phyloP scores from a whole-genome alignment of 2,329 filamentous ascomycete species.

The Daldinia eschscholtzii region DNA sequence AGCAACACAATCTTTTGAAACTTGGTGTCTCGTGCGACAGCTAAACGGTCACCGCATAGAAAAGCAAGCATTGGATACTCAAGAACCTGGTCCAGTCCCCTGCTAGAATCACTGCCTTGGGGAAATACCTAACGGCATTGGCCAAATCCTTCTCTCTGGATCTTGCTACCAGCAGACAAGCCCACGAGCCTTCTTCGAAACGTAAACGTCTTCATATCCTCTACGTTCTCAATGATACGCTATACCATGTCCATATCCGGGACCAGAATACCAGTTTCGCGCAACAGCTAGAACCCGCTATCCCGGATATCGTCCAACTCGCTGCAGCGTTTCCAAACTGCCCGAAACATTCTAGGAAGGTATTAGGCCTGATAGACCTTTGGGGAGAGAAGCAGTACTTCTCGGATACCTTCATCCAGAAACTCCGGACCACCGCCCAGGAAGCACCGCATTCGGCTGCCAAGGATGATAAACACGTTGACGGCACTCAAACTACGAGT shows the following conservation, averaged over 20 bases:
- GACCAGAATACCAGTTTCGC: conserved; percentile 65
- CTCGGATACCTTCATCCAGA: conserved; percentile 63
- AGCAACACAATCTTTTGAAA: conserved; percentile 60
- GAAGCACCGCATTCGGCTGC: conserved; percentile 52
- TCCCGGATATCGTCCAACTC: conserved; percentile 72
- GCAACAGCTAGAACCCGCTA: conserved; percentile 66
- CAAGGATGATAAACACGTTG: conserved; percentile 43
- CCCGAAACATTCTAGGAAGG: conserved; percentile 74
- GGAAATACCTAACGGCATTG: conserved; percentile 80
- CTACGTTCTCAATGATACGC: conserved; percentile 82
- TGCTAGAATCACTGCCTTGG: conserved; percentile 74
- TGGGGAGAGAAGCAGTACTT: conserved; percentile 80
- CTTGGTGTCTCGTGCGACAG: conserved; percentile 52
- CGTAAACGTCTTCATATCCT: conserved; percentile 80
- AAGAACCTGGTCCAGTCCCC: conserved; percentile 77
- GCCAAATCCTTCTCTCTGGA: conserved; percentile 67
- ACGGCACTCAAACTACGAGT: conserved; percentile 39
- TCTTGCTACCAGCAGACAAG: conserved; percentile 52
- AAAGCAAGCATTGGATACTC: conserved; percentile 88
- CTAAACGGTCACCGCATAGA: conserved; percentile 67
- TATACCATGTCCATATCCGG: conserved; percentile 75
- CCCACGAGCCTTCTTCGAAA: conserved; percentile 68
- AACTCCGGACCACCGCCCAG: conserved; percentile 70
- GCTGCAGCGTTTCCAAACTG: conserved; percentile 69
- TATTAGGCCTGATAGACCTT: conserved; percentile 73